Base-by-base conservation (phyloP, 1,139 yeast species). In the Kurtzmaniella quercitrusa region DNA sequence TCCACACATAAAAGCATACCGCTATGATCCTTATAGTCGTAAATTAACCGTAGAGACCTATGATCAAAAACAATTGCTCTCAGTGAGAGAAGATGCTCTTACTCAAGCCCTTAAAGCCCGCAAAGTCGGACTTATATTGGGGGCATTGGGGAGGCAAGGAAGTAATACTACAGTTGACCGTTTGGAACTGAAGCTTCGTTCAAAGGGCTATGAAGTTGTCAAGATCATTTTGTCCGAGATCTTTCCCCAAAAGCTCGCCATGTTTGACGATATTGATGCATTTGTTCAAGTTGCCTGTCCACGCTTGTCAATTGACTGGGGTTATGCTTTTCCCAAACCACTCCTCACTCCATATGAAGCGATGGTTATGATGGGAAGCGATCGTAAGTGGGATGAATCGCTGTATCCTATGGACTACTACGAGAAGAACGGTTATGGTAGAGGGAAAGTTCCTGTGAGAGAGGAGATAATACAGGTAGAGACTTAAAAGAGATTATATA, bases 271-370 rank as follows among this genome's bases (percentile, higher is more conserved):
- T 56, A 81, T 93, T 17, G 98, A 93, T 64, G 95, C 91, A 5
- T 93, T 95, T 74, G 86, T 93, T 16, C 99, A 93, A 63, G 96
- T 93, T 3, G 99, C 98, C 0, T 93, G 99, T 60, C 99, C 99
- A 0, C 72, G 99, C 53, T 70, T 93, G 43, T 88, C 96, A 2
- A 93, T 93, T 38, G 99, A 93, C 62, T 93, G 99, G 99, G 99
- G 99, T 1, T 93, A 94, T 60, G 98, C 98, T 0, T 93, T 93
- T 59, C 81, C 83, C 46, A 87, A 86, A 58, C 99, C 99, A 0
- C 69, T 93, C 39, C 66, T 93, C 46, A 91, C 98, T 0, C 98
- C 99, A 0, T 93, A 94, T 60, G 99, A 93, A 58, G 91, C 97
- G 0, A 90, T 88, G 90, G 96, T 91, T 3, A 77, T 90, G 74